Percentiles rank a stretch among this genome's conserved stretches.
These are phyloP conservation scores for Fusarium falciforme DNA, from an alignment of 2,329 filamentous ascomycete genomes.

Conservation along the genomic window DNA sequence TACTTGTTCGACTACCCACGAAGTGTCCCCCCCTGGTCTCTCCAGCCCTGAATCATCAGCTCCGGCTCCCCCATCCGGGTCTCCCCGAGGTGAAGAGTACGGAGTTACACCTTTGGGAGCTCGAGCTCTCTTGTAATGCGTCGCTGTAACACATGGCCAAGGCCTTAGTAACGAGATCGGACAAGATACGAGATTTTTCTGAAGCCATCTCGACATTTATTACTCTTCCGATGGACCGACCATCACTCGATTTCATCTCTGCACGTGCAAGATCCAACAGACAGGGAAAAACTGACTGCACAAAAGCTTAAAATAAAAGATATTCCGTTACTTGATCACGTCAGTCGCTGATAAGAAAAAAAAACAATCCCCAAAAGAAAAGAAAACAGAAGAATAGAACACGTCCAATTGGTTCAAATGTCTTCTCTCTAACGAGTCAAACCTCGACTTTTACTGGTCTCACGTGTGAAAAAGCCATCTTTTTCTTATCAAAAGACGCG, in stretches of 20 bases:
- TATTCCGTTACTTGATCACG: slow-evolving; percentile 31
- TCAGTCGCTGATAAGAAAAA: slow-evolving; percentile 17
- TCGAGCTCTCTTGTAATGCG: not conserved
- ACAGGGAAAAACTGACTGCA: not conserved
- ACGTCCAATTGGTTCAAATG: not conserved
- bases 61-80: slow-evolving; percentile 20
- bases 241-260: not conserved
- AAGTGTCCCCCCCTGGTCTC: slow-evolving; percentile 1
- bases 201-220: not conserved
- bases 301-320: not conserved
- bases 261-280: not conserved
- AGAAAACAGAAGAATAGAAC: not conserved
- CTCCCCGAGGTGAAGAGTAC: slow-evolving; percentile 23
- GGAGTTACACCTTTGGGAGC: not conserved
- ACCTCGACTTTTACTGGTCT: not conserved
- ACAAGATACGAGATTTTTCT: slow-evolving; percentile 10
- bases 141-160: slow-evolving; percentile 26
- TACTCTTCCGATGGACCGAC: not conserved
- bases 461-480: slow-evolving; percentile 19
- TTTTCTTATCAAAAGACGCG: slow-evolving; percentile 24
- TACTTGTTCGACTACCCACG: slow-evolving; percentile 15
- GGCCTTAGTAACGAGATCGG: slow-evolving; percentile 15
- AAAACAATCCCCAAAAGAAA: not conserved
- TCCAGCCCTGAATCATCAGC: slow-evolving; percentile 33
- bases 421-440: not conserved